Percentiles rank a stretch among this genome's conserved stretches.
Evolutionary conservation across 805 yeast species (phyloP).

Genomic region (Suhomyces pyralidae): DNA sequence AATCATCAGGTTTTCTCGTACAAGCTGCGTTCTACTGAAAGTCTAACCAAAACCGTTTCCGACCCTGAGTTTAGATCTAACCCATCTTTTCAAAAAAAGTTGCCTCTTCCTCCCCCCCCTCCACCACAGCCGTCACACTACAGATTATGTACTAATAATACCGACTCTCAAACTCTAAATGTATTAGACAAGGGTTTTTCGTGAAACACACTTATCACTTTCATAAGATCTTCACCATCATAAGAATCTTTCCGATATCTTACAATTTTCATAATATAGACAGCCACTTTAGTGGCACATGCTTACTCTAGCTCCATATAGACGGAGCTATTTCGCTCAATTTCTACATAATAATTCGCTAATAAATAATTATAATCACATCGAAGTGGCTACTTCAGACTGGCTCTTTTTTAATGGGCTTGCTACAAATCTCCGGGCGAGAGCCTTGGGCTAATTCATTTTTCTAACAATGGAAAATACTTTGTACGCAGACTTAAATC

Average conservation of each 20-base stretch:
- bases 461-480: background rate
- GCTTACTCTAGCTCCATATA: background rate
- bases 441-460: background rate
- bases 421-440: background rate
- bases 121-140: conserved; percentile 2
- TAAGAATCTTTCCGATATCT: background rate
- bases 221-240: background rate
- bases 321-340: background rate
- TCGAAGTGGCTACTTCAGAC: background rate
- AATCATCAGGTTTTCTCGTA: background rate
- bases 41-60: background rate
- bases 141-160: conserved; percentile 8
- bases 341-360: background rate
- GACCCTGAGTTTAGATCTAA: background rate
- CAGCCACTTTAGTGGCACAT: background rate
- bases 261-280: background rate
- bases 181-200: conserved; percentile 18
- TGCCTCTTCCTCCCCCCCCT: conserved; percentile 4
- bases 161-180: conserved; percentile 13
- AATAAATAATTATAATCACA: background rate
- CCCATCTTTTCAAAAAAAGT: background rate
- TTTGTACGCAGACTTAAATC: background rate
- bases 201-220: too few relatives aligned
- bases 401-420: background rate
- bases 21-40: background rate